Base-by-base conservation (phyloP, 2,329 filamentous ascomycete species). In the Cadophora malorum region DNA sequence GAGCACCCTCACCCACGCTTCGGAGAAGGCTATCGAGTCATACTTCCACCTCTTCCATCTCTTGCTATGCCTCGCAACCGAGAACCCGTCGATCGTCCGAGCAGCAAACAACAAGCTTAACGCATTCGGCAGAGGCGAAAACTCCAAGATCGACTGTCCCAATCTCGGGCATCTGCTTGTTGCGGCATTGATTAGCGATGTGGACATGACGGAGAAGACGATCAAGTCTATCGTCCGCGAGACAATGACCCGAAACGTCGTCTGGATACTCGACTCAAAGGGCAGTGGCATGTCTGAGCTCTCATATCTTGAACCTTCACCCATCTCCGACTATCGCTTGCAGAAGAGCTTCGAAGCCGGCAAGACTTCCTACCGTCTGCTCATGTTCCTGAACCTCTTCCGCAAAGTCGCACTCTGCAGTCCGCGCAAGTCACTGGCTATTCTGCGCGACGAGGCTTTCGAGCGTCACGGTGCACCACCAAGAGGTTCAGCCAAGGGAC, bases 321-420 rank as follows among this genome's bases (percentile, higher is more conserved):
- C 64, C 0, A 70, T 81, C 19, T 85, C 82, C 1, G 67, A 77
- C 0, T 85, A 85, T 71, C 82, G 83, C 10, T 78, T 86, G 0
- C 68, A 78, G 56, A 79, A 80, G 70, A 85, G 82, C 0, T 86
- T 84, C 72, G 73, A 79, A 16, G 83, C 80, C 16, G 81, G 79
- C 23, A 78, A 76, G 33, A 84, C 82, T 0, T 83, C 82, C 0
- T 85, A 85, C 72, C 80, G 82, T 1, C 79, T 85, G 4, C 78
- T 86, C 31, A 85, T 86, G 83, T 84, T 86, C 76, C 80, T 81
- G 10, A 82, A 83, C 66, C 77, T 85, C 16, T 85, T 86, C 75
- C 80, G 81, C 10, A 79, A 76, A 59, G 81, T 79, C 0, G 82
- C 81, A 3, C 79, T 83, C 2, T 78, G 79, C 0, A 76, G 71